Base-by-base conservation (phyloP, 805 yeast species). In the Pichia manshurica region DNA sequence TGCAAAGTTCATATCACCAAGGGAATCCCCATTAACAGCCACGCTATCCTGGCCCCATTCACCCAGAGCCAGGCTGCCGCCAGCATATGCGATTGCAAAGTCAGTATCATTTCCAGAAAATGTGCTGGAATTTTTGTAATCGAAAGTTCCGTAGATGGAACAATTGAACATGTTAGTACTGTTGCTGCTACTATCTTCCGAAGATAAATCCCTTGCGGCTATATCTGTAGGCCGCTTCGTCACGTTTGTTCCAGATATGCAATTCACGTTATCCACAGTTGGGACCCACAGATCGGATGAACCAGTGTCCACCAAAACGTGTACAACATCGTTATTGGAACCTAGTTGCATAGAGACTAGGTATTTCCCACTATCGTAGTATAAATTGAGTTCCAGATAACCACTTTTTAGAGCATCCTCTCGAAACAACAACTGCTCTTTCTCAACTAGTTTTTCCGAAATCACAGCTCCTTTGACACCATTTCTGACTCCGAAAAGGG, bases 251-350 rank as follows among this genome's bases (percentile, higher is more conserved):
- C 47, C 44, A 0, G 53, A 38, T 2, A 55, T 42, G 56, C 81
- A 75, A 50, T 69, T 73, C 2, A 80, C 73, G 56, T 78, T 79
- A 34, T 64, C 56, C 1, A 72, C 58, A 23, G 72, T 68, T 50
- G 76, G 70, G 20, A 83, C 77, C 87, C 87, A 83, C 20, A 85
- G 64, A 60, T 84, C 91, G 0, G 86, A 74, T 0, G 89, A 82
- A 2, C 91, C 93, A 1, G 90, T 84, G 57, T 84, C 93, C n/a
- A 84, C 60, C 34, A 81, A 61, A 9, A 83, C 78, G 9, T 68
- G 69, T 5, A 83, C 68, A n/a, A 67, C 61, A 56, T 82, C 83
- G 0, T 69, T 58, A 1, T 81, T 74, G 0, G 86, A 75, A 4
- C 93, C 91, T 21, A 84, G 58, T 23, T 63, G 55, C 28, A 78